These are phyloP conservation scores for Candida lessepsii DNA, from an alignment of 805 yeast genomes.

Conservation along the genomic window DNA sequence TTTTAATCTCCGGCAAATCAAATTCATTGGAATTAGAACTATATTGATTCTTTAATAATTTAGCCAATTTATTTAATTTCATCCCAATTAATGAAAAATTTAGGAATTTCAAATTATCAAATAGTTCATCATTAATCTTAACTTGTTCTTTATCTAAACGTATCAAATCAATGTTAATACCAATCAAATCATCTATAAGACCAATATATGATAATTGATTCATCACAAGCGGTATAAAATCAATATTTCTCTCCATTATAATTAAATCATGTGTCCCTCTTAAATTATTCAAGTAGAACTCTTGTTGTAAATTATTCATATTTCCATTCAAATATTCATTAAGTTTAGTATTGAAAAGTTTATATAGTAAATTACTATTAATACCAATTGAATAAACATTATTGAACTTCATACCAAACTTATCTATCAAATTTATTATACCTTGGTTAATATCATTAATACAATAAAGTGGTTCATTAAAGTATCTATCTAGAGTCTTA, in stretches of 20 bases:
- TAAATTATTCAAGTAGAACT: conserved; percentile 32
- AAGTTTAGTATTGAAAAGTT: conserved; percentile 34
- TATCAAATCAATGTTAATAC: conserved; percentile 43
- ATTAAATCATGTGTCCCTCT: conserved; percentile 65
- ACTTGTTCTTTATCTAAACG: conserved; percentile 19
- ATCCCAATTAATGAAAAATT: conserved; percentile 83
- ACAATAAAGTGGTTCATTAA: conserved; percentile 44
- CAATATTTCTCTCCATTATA: conserved; percentile 76
- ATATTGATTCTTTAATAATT: conserved; percentile 64
- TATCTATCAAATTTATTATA: conserved; percentile 44
- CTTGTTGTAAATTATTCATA: conserved; percentile 36
- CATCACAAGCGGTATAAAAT: conserved; percentile 66
- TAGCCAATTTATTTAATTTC: conserved; percentile 67
- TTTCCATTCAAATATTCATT: conserved; percentile 36
- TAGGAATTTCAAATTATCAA: conserved; percentile 52
- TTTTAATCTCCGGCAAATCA: conserved; percentile 52
- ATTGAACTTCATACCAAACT: conserved; percentile 43
- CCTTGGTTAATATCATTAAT: conserved; percentile 49
- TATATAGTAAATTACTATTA: conserved; percentile 48
- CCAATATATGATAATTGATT: conserved; percentile 84
- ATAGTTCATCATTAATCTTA: conserved; percentile 48
- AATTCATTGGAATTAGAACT: conserved; percentile 19
- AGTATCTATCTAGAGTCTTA: conserved; percentile 36
- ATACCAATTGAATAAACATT: conserved; percentile 62
- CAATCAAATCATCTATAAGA: conserved; percentile 69